Evolutionary conservation across 495 filamentous ascomycete species (phyloP).

Genomic region (Podospora tetraspora): DNA sequence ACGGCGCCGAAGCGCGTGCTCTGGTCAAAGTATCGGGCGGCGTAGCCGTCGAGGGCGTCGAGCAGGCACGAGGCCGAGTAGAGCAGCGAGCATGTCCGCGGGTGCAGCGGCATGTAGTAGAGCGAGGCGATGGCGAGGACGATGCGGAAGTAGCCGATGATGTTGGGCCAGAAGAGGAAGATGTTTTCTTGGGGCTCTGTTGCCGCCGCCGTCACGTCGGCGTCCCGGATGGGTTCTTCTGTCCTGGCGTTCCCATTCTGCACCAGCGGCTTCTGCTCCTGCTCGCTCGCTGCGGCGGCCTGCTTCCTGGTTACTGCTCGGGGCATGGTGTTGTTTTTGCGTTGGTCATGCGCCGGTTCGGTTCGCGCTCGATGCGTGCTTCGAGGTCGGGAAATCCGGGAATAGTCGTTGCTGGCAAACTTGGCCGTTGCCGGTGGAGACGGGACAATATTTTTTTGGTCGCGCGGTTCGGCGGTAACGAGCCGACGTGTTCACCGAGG

Average conservation of each 20-base stretch:
- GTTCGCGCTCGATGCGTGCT: not conserved
- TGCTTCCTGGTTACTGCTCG: constrained; percentile 23
- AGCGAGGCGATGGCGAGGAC: constrained; percentile 85
- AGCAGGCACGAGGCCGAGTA: constrained; percentile 91
- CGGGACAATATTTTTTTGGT: not conserved
- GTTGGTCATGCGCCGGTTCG: constrained; percentile 1
- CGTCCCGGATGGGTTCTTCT: not conserved
- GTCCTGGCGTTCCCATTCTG: constrained; percentile 30
- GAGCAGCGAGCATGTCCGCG: constrained; percentile 83
- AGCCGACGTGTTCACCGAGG: not conserved
- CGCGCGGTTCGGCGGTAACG: not conserved
- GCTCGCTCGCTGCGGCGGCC: constrained; percentile 11
- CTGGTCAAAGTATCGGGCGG: constrained; percentile 82
- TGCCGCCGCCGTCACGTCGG: constrained; percentile 13
- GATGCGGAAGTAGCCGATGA: constrained; percentile 89
- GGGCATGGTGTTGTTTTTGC: constrained; percentile 16
- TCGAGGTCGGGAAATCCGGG: not conserved
- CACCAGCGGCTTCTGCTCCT: constrained; percentile 2
- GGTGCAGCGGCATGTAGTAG: constrained; percentile 98
- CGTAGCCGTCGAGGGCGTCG: constrained; percentile 88
- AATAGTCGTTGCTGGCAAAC: not conserved
- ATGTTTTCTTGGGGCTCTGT: constrained; percentile 65
- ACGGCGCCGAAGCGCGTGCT: constrained; percentile 92
- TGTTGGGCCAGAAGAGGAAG: constrained; percentile 90
- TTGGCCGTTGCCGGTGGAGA: not conserved